Conservation (phyloP, 1,139 yeast species). For the Meyerozyma guilliermondii region DNA sequence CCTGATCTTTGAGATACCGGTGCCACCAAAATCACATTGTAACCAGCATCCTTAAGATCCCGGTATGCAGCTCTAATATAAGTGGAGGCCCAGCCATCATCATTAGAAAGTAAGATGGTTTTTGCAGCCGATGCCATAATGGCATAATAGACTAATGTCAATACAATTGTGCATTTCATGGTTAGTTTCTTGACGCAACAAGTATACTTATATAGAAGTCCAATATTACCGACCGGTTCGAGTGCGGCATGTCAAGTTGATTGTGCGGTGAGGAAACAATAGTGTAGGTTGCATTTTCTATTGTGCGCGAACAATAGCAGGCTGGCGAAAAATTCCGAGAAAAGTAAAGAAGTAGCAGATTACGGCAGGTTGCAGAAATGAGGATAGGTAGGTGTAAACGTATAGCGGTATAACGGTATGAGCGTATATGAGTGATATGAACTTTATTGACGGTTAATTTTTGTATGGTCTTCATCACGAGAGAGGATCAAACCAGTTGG, state of each 20-base stretch:
- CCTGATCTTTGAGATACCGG: constrained; percentile 60
- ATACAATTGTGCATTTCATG: neutral
- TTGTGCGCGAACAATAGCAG: neutral
- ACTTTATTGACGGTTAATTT: too few species aligned
- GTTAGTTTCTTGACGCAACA: neutral
- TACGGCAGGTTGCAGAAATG: neutral
- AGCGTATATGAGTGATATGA: too few species aligned
- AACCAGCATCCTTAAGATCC: constrained; percentile 50
- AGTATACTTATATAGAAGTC: neutral
- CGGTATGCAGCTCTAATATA: constrained; percentile 57
- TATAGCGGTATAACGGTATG: neutral
- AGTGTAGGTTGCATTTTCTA: neutral
- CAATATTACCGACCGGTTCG: neutral
- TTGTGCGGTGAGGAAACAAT: neutral
- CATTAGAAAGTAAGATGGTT: constrained; percentile 54
- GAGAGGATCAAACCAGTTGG: constrained; percentile 13
- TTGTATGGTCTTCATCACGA: too few species aligned
- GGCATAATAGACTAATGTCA: neutral
- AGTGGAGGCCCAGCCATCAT: constrained; percentile 57
- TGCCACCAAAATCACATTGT: constrained; percentile 51
- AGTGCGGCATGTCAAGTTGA: neutral
- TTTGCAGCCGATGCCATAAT: constrained; percentile 17
- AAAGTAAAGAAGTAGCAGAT: neutral
- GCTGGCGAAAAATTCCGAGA: neutral
- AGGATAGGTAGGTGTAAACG: neutral